Evolutionary conservation across 1,284 basidiomycete species (phyloP).

Genomic region (Wallemia hederae): DNA sequence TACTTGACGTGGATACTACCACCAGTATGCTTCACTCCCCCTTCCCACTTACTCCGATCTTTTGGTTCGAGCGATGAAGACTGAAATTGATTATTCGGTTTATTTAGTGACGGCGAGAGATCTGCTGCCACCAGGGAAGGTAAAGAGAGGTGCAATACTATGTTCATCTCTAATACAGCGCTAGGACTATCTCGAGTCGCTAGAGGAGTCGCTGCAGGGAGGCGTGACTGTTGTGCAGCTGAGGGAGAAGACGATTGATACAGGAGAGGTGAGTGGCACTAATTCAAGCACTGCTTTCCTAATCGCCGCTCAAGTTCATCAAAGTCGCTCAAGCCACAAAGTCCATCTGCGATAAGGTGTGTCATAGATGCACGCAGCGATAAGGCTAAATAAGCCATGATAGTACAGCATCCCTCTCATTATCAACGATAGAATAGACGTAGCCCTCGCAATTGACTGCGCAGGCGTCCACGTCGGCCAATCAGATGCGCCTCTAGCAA

Average conservation of each 20-base stretch:
- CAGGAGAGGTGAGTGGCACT: constrained; percentile 30
- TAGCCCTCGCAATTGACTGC: constrained; percentile 44
- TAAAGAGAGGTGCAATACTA: constrained; percentile 11
- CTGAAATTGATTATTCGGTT: constrained; percentile 35
- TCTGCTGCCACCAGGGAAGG: constrained; percentile 48
- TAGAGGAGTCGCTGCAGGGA: constrained; percentile 42
- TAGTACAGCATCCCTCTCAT: constrained; percentile 53
- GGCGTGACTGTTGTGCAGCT: constrained; percentile 74
- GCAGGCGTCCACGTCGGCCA: constrained; percentile 76
- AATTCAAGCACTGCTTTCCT: neutral
- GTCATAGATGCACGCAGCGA: constrained; percentile 3
- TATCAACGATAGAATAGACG: constrained; percentile 74
- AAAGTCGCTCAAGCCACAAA: constrained; percentile 42
- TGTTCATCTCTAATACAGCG: neutral
- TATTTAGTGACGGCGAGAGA: constrained; percentile 66
- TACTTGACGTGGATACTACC: too few relatives aligned
- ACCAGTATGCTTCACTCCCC: too few relatives aligned
- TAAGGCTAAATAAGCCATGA: neutral
- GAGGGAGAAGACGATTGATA: constrained; percentile 53
- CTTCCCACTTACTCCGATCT: neutral
- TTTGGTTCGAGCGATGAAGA: constrained; percentile 7
- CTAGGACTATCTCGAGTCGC: constrained; percentile 40
- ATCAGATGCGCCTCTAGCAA: constrained; percentile 45
- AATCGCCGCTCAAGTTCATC: constrained; percentile 30
- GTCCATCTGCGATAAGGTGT: constrained; percentile 33